Evolutionary conservation across 2,329 filamentous ascomycete species (phyloP).

Genomic region (Aspergillus thermomutatus): DNA sequence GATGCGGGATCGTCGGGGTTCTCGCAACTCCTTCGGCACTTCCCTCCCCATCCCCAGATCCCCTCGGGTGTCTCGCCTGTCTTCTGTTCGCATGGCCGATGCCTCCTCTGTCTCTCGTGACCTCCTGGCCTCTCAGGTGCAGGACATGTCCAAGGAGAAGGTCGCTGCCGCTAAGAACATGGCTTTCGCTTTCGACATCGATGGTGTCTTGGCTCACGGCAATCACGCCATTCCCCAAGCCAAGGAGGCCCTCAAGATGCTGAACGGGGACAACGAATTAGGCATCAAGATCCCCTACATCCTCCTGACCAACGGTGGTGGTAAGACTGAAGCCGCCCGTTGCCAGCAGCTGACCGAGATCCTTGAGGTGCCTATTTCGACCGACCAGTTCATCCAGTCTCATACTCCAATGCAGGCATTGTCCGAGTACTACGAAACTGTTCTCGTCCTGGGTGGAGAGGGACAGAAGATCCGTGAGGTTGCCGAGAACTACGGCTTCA

Average conservation of each 20-base stretch:
- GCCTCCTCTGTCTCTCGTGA: conserved; percentile 56
- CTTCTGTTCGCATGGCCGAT: conserved; percentile 55
- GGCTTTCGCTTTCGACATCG: conserved; percentile 69
- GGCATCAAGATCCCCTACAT: conserved; percentile 76
- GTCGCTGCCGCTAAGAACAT: conserved; percentile 71
- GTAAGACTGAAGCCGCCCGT: conserved; percentile 65
- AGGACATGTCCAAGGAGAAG: conserved; percentile 64
- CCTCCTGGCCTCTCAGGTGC: conserved; percentile 66
- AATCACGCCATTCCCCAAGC: conserved; percentile 68
- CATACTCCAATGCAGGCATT: conserved; percentile 75
- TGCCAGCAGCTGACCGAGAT: conserved; percentile 66
- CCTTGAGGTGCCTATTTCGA: conserved; percentile 61
- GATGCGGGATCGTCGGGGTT: conserved; percentile 63
- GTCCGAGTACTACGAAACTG: conserved; percentile 72
- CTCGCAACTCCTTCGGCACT: conserved; percentile 72
- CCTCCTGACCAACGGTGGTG: conserved; percentile 71
- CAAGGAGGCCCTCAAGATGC: conserved; percentile 63
- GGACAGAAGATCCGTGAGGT: conserved; percentile 72
- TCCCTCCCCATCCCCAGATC: conserved; percentile 69
- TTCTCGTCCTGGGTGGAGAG: conserved; percentile 72
- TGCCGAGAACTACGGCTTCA: conserved; percentile 70
- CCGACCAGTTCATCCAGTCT: conserved; percentile 73
- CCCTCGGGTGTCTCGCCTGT: conserved; percentile 66
- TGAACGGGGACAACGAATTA: conserved; percentile 73
- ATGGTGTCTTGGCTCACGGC: conserved; percentile 72